Base-by-base conservation (phyloP, 2,329 filamentous ascomycete species). In the Sordariomycetes sp. region DNA sequence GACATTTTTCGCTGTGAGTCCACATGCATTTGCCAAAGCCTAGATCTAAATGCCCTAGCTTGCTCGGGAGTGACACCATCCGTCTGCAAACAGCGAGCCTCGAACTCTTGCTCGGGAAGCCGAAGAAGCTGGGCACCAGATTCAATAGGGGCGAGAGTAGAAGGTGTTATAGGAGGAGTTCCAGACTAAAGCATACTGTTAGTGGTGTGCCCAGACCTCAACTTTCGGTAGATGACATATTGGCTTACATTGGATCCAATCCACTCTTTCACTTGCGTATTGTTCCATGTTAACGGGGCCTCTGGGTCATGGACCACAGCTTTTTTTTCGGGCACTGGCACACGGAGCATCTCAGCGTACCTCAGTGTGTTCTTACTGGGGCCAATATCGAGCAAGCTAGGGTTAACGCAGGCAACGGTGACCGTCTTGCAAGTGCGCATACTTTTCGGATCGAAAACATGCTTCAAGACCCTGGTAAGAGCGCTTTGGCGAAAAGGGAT, bases 301-400 rank as follows among this genome's bases (percentile, higher is more conserved):
- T 34, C 37, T 1, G 47, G 37, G 35, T 58, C 46, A 34, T 49
- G 52, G 6, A 35, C 34, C 5, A 33, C 39, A 5, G 39, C 17
- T 25, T 44, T 47, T 2, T 41, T 30, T 34, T 43, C 49, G 4
- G 62, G 59, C 8, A 55, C 46, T 2, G 54, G 41, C 2, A 64
- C 61, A 2, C 61, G 51, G 34, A 71, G 45, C 49, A 68, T 55
- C 51, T 69, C 63, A 2, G 64, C 66, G 35, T 67, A 70, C 7
- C 64, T 52, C 37, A 70, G 45, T 1, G 66, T 68, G 41, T 71
- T 72, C 41, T 61, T 68, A 42, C 53, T 66, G 0, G 64, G 52
- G 1, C 49, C 54, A 0, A 59, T 50, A 36, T 70, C 66, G 2
- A 54, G 47, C 14, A 68, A 49, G 38, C 60, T 63, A 0, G 65